phyloP scores from a whole-genome alignment of 768 basidiomycete genomes.

The Suillus alpinus region DNA sequence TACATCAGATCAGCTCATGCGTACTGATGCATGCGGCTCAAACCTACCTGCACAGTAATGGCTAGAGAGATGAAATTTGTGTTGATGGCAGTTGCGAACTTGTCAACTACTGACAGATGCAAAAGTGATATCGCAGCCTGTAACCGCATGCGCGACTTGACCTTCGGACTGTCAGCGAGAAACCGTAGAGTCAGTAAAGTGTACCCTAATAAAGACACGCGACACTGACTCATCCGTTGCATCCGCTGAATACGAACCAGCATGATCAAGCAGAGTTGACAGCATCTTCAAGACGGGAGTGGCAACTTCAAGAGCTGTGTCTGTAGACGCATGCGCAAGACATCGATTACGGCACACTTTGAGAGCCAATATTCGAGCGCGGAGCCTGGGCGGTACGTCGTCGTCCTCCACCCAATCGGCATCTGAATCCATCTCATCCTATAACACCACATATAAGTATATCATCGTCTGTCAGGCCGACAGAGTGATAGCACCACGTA shows the following conservation, averaged over 20 bases:
- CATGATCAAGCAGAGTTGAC: slow-evolving; percentile 62
- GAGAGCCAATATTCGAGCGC: slow-evolving; percentile 70
- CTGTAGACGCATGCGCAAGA: slow-evolving; percentile 59
- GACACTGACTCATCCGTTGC: slow-evolving; percentile 46
- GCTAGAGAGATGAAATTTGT: slow-evolving; percentile 67
- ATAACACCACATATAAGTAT: background rate
- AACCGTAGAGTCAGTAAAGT: slow-evolving; percentile 10
- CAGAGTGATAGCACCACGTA: slow-evolving; percentile 28
- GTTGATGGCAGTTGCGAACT: slow-evolving; percentile 55
- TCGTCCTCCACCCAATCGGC: slow-evolving; percentile 79
- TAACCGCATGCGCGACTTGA: slow-evolving; percentile 76
- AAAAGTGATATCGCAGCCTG: slow-evolving; percentile 80
- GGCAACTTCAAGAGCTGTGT: slow-evolving; percentile 63
- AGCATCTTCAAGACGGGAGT: slow-evolving; percentile 78
- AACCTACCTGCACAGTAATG: slow-evolving; percentile 70
- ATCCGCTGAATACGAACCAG: slow-evolving; percentile 63
- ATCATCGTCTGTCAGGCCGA: background rate
- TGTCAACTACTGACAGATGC: slow-evolving; percentile 63
- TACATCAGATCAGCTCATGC: slow-evolving; percentile 27
- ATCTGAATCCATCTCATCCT: slow-evolving; percentile 59
- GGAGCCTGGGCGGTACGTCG: slow-evolving; percentile 53
- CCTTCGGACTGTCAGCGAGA: slow-evolving; percentile 44
- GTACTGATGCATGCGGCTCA: background rate
- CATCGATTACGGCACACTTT: slow-evolving; percentile 83
- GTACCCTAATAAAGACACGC: background rate